Evolutionary conservation across 371 early-diverging fungal genomes (phyloP).

Genomic region (Parasitella parasitica): DNA sequence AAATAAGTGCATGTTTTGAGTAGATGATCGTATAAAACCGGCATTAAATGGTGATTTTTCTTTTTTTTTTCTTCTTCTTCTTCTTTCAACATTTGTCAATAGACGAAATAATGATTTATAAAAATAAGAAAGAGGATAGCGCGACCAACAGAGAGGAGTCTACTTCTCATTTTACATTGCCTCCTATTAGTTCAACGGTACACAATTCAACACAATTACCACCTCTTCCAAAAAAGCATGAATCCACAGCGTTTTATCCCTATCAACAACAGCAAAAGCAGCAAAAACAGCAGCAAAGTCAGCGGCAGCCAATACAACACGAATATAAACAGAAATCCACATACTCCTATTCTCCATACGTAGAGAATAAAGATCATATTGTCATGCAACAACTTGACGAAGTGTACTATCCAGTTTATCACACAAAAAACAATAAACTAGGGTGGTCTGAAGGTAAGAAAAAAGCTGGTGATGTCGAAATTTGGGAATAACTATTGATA

Average conservation of each 20-base stretch:
- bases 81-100: not conserved
- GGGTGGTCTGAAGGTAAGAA: conserved; percentile 6
- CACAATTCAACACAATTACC: not conserved
- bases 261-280: not conserved
- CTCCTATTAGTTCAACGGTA: not conserved
- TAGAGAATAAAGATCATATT: not conserved
- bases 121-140: not conserved
- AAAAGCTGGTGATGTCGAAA: not conserved
- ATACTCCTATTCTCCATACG: not conserved
- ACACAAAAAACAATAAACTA: not conserved
- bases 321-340: not conserved
- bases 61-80: not conserved
- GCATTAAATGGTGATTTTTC: not conserved
- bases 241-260: not conserved
- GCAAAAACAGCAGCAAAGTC: not conserved
- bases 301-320: not conserved
- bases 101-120: not conserved
- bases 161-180: not conserved
- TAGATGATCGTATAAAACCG: not conserved
- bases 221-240: not conserved
- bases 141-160: not conserved
- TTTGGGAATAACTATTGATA: too few species aligned
- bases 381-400: conserved; percentile 1
- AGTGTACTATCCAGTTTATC: not conserved
- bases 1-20: not conserved